These are phyloP conservation scores for Apium graveolens DNA, from an alignment of 129 eudicot species.

Conservation along the genomic window DNA sequence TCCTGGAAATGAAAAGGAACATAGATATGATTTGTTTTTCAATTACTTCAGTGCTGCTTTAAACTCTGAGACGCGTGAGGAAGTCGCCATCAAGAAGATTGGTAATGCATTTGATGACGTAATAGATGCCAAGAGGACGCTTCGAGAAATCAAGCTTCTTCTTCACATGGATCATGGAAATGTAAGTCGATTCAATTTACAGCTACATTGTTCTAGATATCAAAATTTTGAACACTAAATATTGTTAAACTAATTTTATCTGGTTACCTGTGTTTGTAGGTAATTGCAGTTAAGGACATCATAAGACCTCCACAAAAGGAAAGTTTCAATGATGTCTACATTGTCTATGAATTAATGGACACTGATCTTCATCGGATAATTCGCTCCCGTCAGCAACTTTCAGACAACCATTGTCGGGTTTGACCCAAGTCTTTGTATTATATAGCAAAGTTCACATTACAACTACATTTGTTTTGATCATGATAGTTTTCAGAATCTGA, in stretches of 20 bases:
- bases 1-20: too few species aligned
- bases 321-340: conserved; percentile 89
- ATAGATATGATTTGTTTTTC: too few species aligned
- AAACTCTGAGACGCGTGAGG: conserved; percentile 83
- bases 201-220: not conserved
- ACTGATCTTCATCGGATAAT: conserved; percentile 39
- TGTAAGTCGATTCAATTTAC: conserved; percentile 27
- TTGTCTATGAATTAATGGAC: conserved; percentile 65
- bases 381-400: conserved; percentile 66
- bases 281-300: conserved; percentile 75
- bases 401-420: conserved; percentile 98
- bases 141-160: conserved; percentile 84
- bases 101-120: conserved; percentile 88
- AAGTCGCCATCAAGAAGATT: conserved; percentile 94
- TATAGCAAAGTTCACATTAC: not conserved
- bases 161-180: conserved; percentile 94
- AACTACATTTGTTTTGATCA: not conserved
- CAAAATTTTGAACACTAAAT: too few species aligned
- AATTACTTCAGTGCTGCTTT: conserved; percentile 62
- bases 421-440: conserved; percentile 16
- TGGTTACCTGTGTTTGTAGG: conserved; percentile 28
- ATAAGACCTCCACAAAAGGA: conserved; percentile 90
- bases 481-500: too few species aligned
- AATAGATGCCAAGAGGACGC: conserved; percentile 23
- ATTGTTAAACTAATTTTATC: not conserved